phyloP scores from a whole-genome alignment of 805 yeast genomes.

The Geotrichum ghanense region DNA sequence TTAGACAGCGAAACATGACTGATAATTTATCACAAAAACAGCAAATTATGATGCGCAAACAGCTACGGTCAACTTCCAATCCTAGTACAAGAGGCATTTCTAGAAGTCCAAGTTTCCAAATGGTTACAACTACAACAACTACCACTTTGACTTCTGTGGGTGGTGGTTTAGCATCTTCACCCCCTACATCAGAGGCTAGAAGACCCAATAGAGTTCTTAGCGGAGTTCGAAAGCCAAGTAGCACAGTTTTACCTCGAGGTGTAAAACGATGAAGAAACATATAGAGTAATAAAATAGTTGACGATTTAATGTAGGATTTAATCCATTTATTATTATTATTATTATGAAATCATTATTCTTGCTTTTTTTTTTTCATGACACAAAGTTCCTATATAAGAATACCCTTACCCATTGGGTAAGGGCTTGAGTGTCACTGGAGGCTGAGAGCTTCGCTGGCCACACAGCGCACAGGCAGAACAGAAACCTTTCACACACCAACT shows the following conservation, averaged over 20 bases:
- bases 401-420: too few relatives aligned
- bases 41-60: slow-evolving; percentile 17
- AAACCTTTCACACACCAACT: too few relatives aligned
- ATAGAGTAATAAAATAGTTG: too few relatives aligned
- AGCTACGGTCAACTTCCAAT: slow-evolving; percentile 23
- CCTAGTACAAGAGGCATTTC: slow-evolving; percentile 19
- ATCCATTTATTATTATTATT: too few relatives aligned
- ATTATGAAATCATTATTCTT: too few relatives aligned
- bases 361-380: too few relatives aligned
- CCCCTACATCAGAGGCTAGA: slow-evolving; percentile 10
- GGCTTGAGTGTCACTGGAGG: too few relatives aligned
- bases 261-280: not conserved
- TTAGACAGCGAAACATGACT: slow-evolving; percentile 15
- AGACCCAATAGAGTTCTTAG: slow-evolving; percentile 13
- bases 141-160: slow-evolving; percentile 11
- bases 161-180: slow-evolving; percentile 9
- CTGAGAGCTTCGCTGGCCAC: too few relatives aligned
- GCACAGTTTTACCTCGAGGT: not conserved
- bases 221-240: slow-evolving; percentile 11
- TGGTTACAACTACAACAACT: slow-evolving; percentile 13
- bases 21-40: slow-evolving; percentile 14
- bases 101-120: slow-evolving; percentile 11
- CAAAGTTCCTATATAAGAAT: too few relatives aligned
- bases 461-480: too few relatives aligned
- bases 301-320: too few relatives aligned